Conservation (phyloP, 2,329 filamentous ascomycete genomes). For the Lasiodiplodia sp. region DNA sequence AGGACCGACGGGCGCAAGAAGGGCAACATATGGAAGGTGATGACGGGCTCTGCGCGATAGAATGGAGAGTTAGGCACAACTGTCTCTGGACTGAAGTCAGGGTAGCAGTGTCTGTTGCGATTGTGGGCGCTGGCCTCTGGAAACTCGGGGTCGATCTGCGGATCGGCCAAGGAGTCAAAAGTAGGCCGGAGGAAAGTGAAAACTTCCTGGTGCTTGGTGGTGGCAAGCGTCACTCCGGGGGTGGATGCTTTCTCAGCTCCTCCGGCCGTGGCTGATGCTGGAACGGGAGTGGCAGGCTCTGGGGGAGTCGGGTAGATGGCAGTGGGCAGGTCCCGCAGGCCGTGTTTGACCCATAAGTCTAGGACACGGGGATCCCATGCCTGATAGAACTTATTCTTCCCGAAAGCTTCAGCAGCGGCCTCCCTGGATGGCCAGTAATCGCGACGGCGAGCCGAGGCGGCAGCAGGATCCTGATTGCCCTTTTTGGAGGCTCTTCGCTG, state of each 20-base stretch:
- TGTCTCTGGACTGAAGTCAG: conserved; percentile 38
- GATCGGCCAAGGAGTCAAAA: conserved; percentile 45
- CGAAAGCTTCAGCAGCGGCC: conserved; percentile 72
- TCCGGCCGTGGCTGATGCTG: conserved; percentile 31
- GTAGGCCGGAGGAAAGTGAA: conserved; percentile 75
- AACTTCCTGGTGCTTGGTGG: conserved; percentile 88
- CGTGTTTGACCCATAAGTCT: conserved; percentile 74
- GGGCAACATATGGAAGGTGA: conserved; percentile 65
- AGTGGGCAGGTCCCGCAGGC: conserved; percentile 78
- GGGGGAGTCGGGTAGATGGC: conserved; percentile 53
- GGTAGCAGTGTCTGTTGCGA: conserved; percentile 33
- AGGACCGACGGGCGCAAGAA: conserved; percentile 69
- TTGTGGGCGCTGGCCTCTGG: conserved; percentile 1
- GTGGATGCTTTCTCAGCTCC: conserved; percentile 30
- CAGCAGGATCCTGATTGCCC: conserved; percentile 55
- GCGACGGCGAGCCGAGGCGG: conserved; percentile 73
- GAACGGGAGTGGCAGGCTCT: not conserved
- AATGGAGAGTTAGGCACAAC: conserved; percentile 58
- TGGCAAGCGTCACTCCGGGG: conserved; percentile 71
- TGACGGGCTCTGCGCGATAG: conserved; percentile 70
- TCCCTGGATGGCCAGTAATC: conserved; percentile 82
- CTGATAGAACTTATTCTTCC: conserved; percentile 76
- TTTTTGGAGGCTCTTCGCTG: conserved; percentile 55
- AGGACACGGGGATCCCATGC: conserved; percentile 83
- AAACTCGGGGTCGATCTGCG: not conserved